Evolutionary conservation across 805 yeast species (phyloP).

Genomic region (Grigorovia yakushimaensis): DNA sequence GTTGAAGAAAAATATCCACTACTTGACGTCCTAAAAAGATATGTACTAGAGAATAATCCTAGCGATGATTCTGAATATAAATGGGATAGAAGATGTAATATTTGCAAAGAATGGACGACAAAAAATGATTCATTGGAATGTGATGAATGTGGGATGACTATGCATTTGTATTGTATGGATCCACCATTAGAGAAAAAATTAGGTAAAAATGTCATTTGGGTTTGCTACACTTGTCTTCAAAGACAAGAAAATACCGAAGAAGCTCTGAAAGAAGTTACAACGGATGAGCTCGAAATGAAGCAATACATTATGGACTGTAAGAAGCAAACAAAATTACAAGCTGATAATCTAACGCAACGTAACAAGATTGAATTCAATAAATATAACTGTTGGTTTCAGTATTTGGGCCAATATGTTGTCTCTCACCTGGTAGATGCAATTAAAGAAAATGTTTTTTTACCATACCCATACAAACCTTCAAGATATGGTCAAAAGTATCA

Average conservation of each 20-base stretch:
- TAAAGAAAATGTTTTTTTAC: conserved; percentile 11
- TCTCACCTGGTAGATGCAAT: conserved; percentile 16
- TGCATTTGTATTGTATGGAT: conserved; percentile 75
- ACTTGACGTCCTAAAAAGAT: conserved; percentile 17
- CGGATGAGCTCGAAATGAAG: not conserved
- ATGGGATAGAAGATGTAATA: conserved; percentile 42
- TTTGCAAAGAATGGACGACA: conserved; percentile 81
- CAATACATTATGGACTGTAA: not conserved
- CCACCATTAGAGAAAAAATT: conserved; percentile 79
- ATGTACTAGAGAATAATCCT: conserved; percentile 9
- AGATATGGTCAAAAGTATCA: conserved; percentile 21
- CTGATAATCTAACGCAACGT: conserved; percentile 3
- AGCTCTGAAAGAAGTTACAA: conserved; percentile 3
- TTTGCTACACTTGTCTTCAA: conserved; percentile 71
- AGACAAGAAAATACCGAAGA: conserved; percentile 28
- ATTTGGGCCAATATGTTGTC: conserved; percentile 20
- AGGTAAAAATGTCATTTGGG: conserved; percentile 82
- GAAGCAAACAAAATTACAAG: not conserved
- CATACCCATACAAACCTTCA: conserved; percentile 22
- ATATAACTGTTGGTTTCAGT: conserved; percentile 24
- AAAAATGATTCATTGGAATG: conserved; percentile 66
- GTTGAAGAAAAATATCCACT: conserved; percentile 42
- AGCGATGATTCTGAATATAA: not conserved
- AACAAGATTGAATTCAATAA: conserved; percentile 6
- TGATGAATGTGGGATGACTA: conserved; percentile 60